Percentiles rank a stretch among this genome's conserved stretches.
Evolutionary conservation across 768 basidiomycete genomes (phyloP).

Genomic region (Mrakia gelida): DNA sequence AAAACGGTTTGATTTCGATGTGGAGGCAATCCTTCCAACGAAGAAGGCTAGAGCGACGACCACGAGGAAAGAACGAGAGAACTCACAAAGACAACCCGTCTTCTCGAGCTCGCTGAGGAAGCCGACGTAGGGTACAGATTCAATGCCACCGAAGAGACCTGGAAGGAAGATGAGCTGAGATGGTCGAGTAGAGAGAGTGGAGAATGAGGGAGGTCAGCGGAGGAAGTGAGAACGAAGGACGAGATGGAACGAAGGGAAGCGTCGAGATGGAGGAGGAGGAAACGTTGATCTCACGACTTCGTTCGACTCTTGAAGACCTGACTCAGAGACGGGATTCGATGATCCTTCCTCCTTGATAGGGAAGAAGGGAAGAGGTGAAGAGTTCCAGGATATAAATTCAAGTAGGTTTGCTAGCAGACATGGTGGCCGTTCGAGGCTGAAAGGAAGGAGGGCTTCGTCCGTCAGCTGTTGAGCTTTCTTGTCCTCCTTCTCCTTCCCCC

Average conservation of each 20-base stretch:
- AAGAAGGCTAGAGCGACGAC: neutral
- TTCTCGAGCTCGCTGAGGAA: neutral
- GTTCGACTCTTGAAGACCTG: neutral
- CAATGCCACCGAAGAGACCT: slow-evolving; percentile 19
- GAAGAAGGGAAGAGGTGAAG: neutral
- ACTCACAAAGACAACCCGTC: slow-evolving; percentile 24
- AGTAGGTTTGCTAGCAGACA: neutral
- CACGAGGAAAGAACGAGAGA: too few species aligned
- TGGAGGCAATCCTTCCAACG: too few species aligned
- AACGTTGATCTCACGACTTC: neutral
- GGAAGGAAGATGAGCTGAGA: slow-evolving; percentile 28
- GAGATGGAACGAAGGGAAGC: neutral
- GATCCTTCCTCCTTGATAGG: neutral
- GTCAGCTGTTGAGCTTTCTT: neutral
- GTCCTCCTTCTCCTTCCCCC: neutral
- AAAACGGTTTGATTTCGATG: too few species aligned
- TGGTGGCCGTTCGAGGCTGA: neutral
- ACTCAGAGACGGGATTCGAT: neutral
- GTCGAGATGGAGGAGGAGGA: neutral
- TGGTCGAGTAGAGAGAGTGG: neutral
- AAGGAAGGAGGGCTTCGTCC: neutral
- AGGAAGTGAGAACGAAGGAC: neutral
- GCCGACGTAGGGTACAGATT: slow-evolving; percentile 17
- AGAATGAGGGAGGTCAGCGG: neutral
- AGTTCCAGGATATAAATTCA: neutral